phyloP scores from a whole-genome alignment of 1,284 basidiomycete species.

The Pyrrhoderma lamaoense region DNA sequence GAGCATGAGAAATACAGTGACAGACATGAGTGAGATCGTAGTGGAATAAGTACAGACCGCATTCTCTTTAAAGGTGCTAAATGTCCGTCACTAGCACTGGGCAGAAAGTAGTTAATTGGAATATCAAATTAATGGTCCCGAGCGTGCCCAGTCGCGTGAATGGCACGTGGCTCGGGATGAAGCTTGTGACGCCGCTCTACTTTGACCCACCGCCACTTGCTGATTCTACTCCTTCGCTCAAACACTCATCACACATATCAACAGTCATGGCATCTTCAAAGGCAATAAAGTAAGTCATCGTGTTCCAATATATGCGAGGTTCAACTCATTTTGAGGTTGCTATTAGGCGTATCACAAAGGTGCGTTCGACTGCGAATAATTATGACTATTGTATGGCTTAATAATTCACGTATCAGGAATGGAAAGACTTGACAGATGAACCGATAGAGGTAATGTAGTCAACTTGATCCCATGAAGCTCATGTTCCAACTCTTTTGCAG shows the following conservation, averaged over 20 bases:
- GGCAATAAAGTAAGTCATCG: too few relatives aligned
- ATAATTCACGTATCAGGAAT: background rate
- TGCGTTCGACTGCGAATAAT: background rate
- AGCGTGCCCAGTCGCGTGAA: too few relatives aligned
- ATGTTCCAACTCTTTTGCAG: background rate
- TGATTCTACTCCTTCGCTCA: background rate
- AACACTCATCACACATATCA: too few relatives aligned
- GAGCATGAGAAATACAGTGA: too few relatives aligned
- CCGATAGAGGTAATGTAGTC: conserved; percentile 2
- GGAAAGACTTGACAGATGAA: background rate
- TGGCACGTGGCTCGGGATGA: background rate
- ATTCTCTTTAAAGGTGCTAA: too few relatives aligned
- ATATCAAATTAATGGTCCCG: background rate
- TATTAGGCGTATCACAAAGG: conserved; percentile 1
- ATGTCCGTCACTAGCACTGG: too few relatives aligned
- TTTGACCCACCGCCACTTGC: background rate
- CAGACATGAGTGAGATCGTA: background rate
- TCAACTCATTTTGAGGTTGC: background rate
- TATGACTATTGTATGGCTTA: background rate
- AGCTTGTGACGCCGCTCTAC: background rate
- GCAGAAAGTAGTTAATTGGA: too few relatives aligned
- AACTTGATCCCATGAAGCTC: conserved; percentile 64
- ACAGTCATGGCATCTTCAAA: too few relatives aligned
- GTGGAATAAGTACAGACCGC: too few relatives aligned
- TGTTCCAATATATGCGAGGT: too few relatives aligned